A percentile compares a stretch with the other conserved stretches of the same genome.
Evolutionary conservation across 2,329 filamentous ascomycete species (phyloP).

Genomic region (Pseudogymnoascus sp.): DNA sequence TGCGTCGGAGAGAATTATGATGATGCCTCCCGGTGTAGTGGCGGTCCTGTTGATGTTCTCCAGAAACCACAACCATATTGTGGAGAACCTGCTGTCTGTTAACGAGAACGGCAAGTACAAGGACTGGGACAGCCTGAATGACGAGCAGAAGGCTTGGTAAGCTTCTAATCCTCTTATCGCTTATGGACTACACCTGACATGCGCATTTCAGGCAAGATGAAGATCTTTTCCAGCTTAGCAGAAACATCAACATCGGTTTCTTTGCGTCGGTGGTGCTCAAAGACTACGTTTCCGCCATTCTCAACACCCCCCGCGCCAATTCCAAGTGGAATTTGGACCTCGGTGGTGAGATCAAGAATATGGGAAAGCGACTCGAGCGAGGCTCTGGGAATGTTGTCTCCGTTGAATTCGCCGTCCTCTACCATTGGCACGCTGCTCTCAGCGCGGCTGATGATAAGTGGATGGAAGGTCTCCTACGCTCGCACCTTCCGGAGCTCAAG

Average conservation of each 20-base stretch:
- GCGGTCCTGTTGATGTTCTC: conserved; percentile 37
- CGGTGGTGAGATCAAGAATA: conserved; percentile 37
- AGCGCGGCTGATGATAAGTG: conserved; percentile 37
- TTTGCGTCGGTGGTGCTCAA: conserved; percentile 38
- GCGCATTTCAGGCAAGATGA: conserved; percentile 35
- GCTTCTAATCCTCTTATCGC: conserved; percentile 10
- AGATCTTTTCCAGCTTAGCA: conserved; percentile 38
- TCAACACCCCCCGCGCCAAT: conserved; percentile 37
- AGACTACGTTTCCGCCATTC: conserved; percentile 39
- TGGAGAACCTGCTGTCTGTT: conserved; percentile 31
- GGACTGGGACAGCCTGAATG: conserved; percentile 31
- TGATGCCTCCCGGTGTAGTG: conserved; percentile 40
- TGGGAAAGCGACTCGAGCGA: conserved; percentile 33
- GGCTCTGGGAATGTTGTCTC: conserved; percentile 38
- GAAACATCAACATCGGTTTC: conserved; percentile 41
- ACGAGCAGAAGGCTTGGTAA: conserved; percentile 32
- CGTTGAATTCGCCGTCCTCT: conserved; percentile 39
- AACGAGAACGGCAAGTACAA: conserved; percentile 38
- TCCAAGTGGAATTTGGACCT: conserved; percentile 39
- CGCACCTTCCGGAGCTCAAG: conserved; percentile 31
- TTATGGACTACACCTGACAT: conserved; percentile 13
- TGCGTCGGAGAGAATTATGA: conserved; percentile 38
- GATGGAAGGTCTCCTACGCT: conserved; percentile 35
- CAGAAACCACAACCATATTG: conserved; percentile 38
- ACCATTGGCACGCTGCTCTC: conserved; percentile 40